Evolutionary conservation across 1,139 yeast genomes (phyloP).

Genomic region (Kodamaea sp.): DNA sequence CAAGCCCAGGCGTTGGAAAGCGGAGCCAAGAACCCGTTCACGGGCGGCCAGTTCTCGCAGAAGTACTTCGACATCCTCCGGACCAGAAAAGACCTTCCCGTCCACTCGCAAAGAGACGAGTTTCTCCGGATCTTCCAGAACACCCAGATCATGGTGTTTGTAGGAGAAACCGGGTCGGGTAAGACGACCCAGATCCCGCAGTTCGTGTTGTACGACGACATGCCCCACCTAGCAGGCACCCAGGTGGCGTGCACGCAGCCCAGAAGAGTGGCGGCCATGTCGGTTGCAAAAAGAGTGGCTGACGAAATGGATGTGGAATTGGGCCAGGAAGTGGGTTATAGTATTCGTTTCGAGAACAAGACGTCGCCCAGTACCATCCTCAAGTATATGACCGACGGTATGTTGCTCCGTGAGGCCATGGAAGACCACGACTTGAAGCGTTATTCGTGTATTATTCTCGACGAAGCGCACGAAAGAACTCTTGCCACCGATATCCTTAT

Average conservation of each 20-base stretch:
- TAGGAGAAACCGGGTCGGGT: conserved; percentile 99
- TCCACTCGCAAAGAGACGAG: conserved; percentile 89
- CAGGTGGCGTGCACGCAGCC: conserved; percentile 98
- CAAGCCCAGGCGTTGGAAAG: conserved; percentile 69
- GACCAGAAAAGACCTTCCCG: conserved; percentile 85
- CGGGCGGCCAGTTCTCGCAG: conserved; percentile 59
- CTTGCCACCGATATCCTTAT: conserved; percentile 93
- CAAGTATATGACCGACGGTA: conserved; percentile 99
- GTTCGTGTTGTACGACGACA: conserved; percentile 88
- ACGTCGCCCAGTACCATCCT: conserved; percentile 78
- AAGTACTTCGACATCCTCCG: conserved; percentile 77
- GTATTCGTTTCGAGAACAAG: conserved; percentile 89
- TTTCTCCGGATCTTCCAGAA: conserved; percentile 79
- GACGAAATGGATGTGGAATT: conserved; percentile 91
- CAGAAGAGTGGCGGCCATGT: conserved; percentile 96
- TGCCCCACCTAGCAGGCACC: conserved; percentile 76
- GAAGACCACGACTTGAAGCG: conserved; percentile 80
- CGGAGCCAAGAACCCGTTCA: conserved; percentile 74
- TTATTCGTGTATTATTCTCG: conserved; percentile 89
- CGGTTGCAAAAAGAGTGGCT: conserved; percentile 94
- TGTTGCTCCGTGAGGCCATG: conserved; percentile 97
- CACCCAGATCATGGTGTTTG: conserved; percentile 95
- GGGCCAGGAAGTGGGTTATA: conserved; percentile 93
- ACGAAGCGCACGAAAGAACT: conserved; percentile 98
- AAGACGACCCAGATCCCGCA: conserved; percentile 97